Base-by-base conservation (phyloP, 2,329 filamentous ascomycete species). In the Diaporthe vaccinii region DNA sequence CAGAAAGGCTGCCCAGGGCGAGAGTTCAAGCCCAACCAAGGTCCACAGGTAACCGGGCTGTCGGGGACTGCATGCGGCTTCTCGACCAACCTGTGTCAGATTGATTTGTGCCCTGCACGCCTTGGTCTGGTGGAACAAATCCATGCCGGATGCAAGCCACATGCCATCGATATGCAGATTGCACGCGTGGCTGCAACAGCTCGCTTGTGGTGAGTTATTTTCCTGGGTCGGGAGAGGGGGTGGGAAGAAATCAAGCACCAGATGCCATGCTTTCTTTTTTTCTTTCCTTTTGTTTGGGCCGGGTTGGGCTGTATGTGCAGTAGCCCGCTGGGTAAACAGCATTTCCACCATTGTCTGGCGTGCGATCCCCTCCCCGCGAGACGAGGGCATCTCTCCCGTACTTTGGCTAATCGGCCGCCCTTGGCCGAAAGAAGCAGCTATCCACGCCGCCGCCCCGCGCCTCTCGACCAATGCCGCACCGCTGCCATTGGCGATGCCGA, bases 101-200 rank as follows among this genome's bases (percentile, higher is more conserved):
- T 69, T 55, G 34, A 69, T 69, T 53, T 69, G 34, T 4, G 44
- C 46, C 44, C 44, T 36, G 22, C 65, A 53, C n/a, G 46, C 34
- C 28, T 51, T 67, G 49, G 65, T 55, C 65, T 69, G 65, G 65
- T 69, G 65, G 46, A 55, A 69, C 65, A 41, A 31, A n/a, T 41
- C 55, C 46, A 69, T 55, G 65, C 65, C 65, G 49, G n/a, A 25
- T 69, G 65, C 65, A 69, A 69, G 65, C 65, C 65, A 69, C 65
- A 55, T 55, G 65, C 62, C 62, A 53, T 22, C 34, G 22, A 69
- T 22, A 22, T 49, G 61, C 61, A 9, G 65, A 20, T 28, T 53
- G 34, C 34, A 53, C 34, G 65, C 65, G 34, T 55, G 46, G 65
- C 65, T 55, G 65, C 65, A 49, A 41, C 65, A 55, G 49, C 49